phyloP scores from a whole-genome alignment of 2,329 filamentous ascomycete species.

The Podosphaera fusca region DNA sequence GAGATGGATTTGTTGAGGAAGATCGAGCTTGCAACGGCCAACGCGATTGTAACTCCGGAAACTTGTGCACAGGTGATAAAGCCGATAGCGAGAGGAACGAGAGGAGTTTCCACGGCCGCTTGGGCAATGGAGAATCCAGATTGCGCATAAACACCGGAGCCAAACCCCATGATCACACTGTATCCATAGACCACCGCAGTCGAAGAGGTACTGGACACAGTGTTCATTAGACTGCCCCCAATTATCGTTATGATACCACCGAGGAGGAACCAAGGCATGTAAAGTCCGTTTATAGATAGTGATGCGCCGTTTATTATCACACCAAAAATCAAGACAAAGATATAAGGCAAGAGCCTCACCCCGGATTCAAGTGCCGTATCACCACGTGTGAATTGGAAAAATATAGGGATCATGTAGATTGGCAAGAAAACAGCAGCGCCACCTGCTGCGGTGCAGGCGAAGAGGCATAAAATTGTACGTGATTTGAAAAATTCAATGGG shows the following conservation, averaged over 20 bases:
- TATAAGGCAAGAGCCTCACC: conserved; percentile 18
- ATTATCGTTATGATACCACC: conserved; percentile 17
- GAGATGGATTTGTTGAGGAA: conserved; percentile 18
- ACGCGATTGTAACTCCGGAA: conserved; percentile 17
- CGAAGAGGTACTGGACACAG: conserved; percentile 12
- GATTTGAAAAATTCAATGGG: conserved; percentile 17
- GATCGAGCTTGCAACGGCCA: conserved; percentile 18
- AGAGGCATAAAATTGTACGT: conserved; percentile 17
- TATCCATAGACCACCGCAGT: conserved; percentile 16
- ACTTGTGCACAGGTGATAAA: conserved; percentile 20
- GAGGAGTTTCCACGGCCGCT: conserved; percentile 15
- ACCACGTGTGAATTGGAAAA: conserved; percentile 26
- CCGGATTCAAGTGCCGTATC: conserved; percentile 23
- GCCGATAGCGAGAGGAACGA: conserved; percentile 17
- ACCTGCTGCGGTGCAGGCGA: conserved; percentile 16
- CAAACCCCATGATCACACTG: conserved; percentile 20
- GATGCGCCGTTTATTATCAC: conserved; percentile 16
- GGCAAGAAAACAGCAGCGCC: conserved; percentile 10
- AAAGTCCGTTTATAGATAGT: conserved; percentile 18
- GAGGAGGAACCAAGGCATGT: conserved; percentile 19
- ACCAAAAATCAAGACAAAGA: conserved; percentile 17
- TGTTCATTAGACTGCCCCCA: conserved; percentile 16
- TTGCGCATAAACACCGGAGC: conserved; percentile 18
- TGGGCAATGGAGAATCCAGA: conserved; percentile 19
- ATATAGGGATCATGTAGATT: conserved; percentile 22